A percentile compares a stretch with the other conserved stretches of the same genome.
Evolutionary conservation across 805 yeast genomes (phyloP).

Genomic region (Cyberlindnera lachancei): DNA sequence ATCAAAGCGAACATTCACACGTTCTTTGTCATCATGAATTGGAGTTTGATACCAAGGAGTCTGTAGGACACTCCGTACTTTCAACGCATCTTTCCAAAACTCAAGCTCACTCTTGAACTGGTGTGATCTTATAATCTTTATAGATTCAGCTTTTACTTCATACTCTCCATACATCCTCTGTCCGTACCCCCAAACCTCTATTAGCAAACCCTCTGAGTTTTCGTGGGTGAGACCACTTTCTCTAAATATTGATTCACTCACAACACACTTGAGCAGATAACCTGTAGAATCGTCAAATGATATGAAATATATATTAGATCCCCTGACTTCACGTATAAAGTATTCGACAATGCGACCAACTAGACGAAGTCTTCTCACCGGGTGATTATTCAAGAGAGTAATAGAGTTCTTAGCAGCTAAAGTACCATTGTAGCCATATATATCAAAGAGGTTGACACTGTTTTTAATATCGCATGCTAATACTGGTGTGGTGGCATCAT

Average conservation of each 20-base stretch:
- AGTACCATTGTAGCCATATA: conserved; percentile 24
- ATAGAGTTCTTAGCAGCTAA: conserved; percentile 13
- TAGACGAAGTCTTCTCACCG: conserved; percentile 28
- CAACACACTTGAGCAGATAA: conserved; percentile 22
- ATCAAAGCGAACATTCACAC: conserved; percentile 1
- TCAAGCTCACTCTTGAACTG: conserved; percentile 24
- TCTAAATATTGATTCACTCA: conserved; percentile 14
- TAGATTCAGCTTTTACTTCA: conserved; percentile 26
- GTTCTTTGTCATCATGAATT: conserved; percentile 7
- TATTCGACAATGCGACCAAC: conserved; percentile 31
- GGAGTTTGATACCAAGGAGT: conserved; percentile 29
- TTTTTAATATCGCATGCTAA: conserved; percentile 24
- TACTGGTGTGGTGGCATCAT: conserved; percentile 24
- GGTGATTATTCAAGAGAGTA: conserved; percentile 35
- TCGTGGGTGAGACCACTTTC: conserved; percentile 17
- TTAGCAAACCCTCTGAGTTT: conserved; percentile 19
- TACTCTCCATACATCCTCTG: conserved; percentile 10
- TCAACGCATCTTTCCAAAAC: conserved; percentile 29
- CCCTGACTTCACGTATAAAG: conserved; percentile 12
- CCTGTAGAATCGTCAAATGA: conserved; percentile 27
- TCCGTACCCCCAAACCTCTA: conserved; percentile 24
- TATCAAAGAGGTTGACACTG: conserved; percentile 12
- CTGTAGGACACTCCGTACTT: conserved; percentile 17
- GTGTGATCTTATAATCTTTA: conserved; percentile 19
- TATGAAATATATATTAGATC: conserved; percentile 17